Percentiles rank a stretch among this genome's conserved stretches.
phyloP scores from a whole-genome alignment of 139 green algal species.

The Ettlia oleoabundans region DNA sequence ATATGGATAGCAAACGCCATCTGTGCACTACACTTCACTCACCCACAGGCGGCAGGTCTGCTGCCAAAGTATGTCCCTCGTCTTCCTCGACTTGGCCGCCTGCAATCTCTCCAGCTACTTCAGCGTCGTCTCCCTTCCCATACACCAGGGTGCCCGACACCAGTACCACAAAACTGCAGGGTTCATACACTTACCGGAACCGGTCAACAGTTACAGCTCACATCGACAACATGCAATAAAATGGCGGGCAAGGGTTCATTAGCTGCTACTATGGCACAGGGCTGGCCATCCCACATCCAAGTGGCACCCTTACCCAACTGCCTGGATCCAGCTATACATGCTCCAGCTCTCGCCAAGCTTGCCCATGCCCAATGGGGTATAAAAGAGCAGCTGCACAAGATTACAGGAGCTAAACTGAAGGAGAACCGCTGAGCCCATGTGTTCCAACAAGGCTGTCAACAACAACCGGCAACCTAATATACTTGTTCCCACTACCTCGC shows the following conservation, averaged over 20 bases:
- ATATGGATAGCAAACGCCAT: no score
- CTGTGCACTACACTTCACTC: background rate
- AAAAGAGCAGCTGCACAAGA: conserved; percentile 56
- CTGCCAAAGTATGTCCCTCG: background rate
- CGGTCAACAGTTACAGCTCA: no score
- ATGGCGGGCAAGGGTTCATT: no score
- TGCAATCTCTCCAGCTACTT: conserved; percentile 32
- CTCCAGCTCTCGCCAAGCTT: conserved; percentile 73
- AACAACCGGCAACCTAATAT: no score
- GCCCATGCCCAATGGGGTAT: conserved; percentile 58
- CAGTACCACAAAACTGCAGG: conserved; percentile 64
- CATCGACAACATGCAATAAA: no score
- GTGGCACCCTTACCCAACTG: conserved; percentile 37
- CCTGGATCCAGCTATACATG: conserved; percentile 64
- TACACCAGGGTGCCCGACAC: conserved; percentile 76
- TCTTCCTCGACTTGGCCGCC: conserved; percentile 1
- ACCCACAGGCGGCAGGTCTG: background rate
- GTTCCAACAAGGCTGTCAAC: no score
- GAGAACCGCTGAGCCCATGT: no score
- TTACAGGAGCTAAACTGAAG: no score
- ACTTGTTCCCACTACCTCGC: no score
- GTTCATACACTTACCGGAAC: no score
- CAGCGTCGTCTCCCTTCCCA: conserved; percentile 59
- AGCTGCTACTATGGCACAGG: no score
- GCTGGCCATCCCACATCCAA: no score